Conservation (phyloP, 176 grass and related monocot genomes). For the Microstegium vimineum region DNA sequence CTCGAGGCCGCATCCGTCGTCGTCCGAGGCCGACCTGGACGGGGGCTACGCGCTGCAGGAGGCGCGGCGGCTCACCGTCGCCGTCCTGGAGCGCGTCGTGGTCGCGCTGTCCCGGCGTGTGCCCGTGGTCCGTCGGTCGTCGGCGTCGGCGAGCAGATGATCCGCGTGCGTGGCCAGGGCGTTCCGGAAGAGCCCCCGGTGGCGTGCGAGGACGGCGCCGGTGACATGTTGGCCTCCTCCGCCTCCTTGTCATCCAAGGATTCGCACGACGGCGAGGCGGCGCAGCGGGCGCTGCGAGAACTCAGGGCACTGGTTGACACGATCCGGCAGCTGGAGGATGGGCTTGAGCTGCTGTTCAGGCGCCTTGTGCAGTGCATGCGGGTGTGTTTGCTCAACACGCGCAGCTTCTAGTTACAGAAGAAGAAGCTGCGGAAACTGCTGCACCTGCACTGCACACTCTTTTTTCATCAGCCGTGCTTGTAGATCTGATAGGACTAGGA, state of each 20-base stretch:
- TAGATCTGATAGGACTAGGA: neutral
- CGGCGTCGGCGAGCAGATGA: neutral
- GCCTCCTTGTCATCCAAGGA: slow-evolving; percentile 18
- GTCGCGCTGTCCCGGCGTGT: slow-evolving; percentile 13
- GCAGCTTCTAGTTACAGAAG: slow-evolving; percentile 19
- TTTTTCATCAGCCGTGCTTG: neutral
- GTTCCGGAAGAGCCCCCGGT: slow-evolving; percentile 34
- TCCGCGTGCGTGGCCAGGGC: slow-evolving; percentile 36
- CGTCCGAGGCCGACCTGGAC: no score
- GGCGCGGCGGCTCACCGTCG: slow-evolving; percentile 14
- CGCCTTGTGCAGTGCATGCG: slow-evolving; percentile 44
- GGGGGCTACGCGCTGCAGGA: slow-evolving; percentile 14
- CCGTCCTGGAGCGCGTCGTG: slow-evolving; percentile 32
- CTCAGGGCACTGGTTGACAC: slow-evolving; percentile 36
- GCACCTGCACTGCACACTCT: neutral
- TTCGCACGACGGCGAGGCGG: neutral
- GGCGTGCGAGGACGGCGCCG: slow-evolving; percentile 25
- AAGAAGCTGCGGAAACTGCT: neutral
- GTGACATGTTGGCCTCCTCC: neutral
- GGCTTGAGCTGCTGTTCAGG: slow-evolving; percentile 43
- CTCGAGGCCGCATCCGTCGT: neutral
- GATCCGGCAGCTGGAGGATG: slow-evolving; percentile 38
- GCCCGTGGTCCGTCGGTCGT: neutral
- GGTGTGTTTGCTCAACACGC: slow-evolving; percentile 44
- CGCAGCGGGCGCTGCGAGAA: neutral